A percentile compares a stretch with the other conserved stretches of the same genome.
Evolutionary conservation across 768 basidiomycete species (phyloP).

Genomic region (Rhodotorula taiwanensis): DNA sequence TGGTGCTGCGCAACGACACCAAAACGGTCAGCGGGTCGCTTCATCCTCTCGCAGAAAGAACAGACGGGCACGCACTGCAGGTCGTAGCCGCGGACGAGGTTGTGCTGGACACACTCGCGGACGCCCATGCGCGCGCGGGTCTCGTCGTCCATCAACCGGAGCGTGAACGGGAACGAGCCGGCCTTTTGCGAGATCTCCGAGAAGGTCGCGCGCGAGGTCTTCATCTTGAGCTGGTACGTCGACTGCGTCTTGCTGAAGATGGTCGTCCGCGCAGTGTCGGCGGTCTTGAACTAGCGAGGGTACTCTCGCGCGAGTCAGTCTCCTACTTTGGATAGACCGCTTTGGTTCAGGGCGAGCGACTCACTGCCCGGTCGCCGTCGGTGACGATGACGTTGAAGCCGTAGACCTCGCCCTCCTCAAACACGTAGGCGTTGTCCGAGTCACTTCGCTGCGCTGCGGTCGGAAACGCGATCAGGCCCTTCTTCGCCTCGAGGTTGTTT

Average conservation of each 20-base stretch:
- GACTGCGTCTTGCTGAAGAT: slow-evolving; percentile 67
- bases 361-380: slow-evolving; percentile 78
- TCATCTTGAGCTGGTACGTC: slow-evolving; percentile 97
- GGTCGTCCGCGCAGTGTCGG: slow-evolving; percentile 70
- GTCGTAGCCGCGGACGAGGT: slow-evolving; percentile 87
- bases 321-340: neutral
- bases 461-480: slow-evolving; percentile 68
- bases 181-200: slow-evolving; percentile 97
- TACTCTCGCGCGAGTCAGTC: neutral
- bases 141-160: slow-evolving; percentile 89
- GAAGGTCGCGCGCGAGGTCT: slow-evolving; percentile 92
- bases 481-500: slow-evolving; percentile 89
- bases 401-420: slow-evolving; percentile 90
- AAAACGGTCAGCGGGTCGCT: neutral
- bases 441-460: slow-evolving; percentile 75
- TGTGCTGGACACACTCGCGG: slow-evolving; percentile 91
- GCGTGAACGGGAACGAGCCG: slow-evolving; percentile 94
- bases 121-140: slow-evolving; percentile 90
- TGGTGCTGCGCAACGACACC: slow-evolving; percentile 49
- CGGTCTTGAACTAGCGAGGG: slow-evolving; percentile 65
- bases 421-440: slow-evolving; percentile 66
- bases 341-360: slow-evolving; percentile 19
- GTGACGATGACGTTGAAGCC: slow-evolving; percentile 88
- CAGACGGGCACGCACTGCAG: slow-evolving; percentile 60
- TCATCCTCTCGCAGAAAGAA: neutral